Percentiles rank a stretch among this genome's conserved stretches.
Conservation (phyloP, 2,329 filamentous ascomycete species). For the Leptographium wingfieldii region DNA sequence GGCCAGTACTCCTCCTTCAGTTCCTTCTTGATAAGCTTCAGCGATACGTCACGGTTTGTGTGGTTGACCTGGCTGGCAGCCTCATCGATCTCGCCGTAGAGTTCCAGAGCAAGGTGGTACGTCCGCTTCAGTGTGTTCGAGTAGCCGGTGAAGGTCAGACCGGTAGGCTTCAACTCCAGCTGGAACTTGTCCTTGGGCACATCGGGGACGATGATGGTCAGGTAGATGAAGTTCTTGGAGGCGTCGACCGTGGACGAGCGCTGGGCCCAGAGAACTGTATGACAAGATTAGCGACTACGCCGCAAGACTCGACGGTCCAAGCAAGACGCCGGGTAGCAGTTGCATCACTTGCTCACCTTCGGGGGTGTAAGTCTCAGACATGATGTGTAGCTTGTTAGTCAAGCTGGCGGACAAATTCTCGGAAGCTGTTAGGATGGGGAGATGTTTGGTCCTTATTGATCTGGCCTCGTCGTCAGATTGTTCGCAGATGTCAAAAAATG, state of each 20-base stretch:
- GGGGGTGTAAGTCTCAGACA: background rate
- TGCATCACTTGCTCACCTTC: background rate
- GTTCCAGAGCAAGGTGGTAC: constrained; percentile 76
- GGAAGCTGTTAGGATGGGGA: background rate
- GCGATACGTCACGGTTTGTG: constrained; percentile 74
- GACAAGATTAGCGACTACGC: background rate
- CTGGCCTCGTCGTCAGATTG: background rate
- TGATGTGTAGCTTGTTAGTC: background rate
- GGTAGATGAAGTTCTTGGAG: constrained; percentile 87
- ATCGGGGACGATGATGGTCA: constrained; percentile 83
- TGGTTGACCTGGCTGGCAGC: constrained; percentile 77
- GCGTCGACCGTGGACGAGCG: constrained; percentile 72
- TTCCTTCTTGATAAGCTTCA: constrained; percentile 96
- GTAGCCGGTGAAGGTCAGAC: constrained; percentile 69
- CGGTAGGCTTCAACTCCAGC: constrained; percentile 68
- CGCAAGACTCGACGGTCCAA: background rate
- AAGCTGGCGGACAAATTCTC: background rate
- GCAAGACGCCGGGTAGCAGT: background rate
- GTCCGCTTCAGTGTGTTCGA: constrained; percentile 74
- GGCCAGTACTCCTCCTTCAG: constrained; percentile 93
- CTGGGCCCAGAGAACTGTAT: constrained; percentile 88
- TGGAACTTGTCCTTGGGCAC: constrained; percentile 63
- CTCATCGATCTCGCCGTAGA: constrained; percentile 84
- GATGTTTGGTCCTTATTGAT: background rate
- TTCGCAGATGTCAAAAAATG: background rate